phyloP scores from a whole-genome alignment of 805 yeast species.

The Kregervanrija fluxuum region DNA sequence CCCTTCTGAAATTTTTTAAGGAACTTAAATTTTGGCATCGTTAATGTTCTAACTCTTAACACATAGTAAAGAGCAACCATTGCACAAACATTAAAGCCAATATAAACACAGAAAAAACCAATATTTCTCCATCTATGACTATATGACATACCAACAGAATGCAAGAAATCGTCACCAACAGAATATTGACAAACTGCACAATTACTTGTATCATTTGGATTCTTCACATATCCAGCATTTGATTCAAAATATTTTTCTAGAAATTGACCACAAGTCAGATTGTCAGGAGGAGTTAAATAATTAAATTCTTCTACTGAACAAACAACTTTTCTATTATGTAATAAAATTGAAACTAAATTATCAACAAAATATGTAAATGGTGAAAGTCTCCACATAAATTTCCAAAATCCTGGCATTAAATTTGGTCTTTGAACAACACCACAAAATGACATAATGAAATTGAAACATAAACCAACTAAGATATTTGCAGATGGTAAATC shows the following conservation, averaged over 20 bases:
- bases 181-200: constrained; percentile 45
- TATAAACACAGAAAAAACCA: constrained; percentile 54
- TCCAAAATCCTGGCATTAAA: constrained; percentile 76
- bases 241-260: constrained; percentile 30
- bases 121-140: constrained; percentile 58
- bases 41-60: constrained; percentile 13
- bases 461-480: constrained; percentile 45
- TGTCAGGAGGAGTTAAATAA: constrained; percentile 46
- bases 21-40: too few relatives aligned
- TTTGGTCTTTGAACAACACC: constrained; percentile 57
- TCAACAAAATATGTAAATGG: constrained; percentile 70
- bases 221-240: constrained; percentile 48
- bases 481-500: constrained; percentile 63
- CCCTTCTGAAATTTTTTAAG: too few relatives aligned
- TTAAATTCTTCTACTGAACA: constrained; percentile 46
- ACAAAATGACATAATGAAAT: constrained; percentile 57
- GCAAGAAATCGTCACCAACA: constrained; percentile 41
- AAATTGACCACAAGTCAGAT: constrained; percentile 58
- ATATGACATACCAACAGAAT: constrained; percentile 35
- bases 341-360: constrained; percentile 37
- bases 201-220: constrained; percentile 42
- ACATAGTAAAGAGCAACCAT: constrained; percentile 13
- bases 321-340: constrained; percentile 43
- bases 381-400: constrained; percentile 68
- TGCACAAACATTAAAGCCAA: constrained; percentile 36